phyloP scores from a whole-genome alignment of 1,284 basidiomycete genomes.

The Rhodotorula glutinis region DNA sequence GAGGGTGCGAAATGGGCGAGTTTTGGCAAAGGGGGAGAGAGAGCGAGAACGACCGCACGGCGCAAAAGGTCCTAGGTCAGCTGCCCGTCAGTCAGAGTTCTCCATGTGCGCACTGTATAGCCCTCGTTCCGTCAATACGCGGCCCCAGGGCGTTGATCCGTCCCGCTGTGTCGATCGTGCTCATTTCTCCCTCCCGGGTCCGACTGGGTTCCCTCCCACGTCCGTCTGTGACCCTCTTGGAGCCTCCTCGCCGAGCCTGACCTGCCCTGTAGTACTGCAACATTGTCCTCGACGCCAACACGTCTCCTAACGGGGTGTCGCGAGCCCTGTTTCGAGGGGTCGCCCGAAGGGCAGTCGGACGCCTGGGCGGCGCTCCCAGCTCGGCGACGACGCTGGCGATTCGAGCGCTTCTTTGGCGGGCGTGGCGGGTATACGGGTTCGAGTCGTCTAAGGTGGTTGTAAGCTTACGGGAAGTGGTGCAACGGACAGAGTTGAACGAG shows the following conservation, averaged over 20 bases:
- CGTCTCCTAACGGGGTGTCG: too few relatives aligned
- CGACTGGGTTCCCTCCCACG: background rate
- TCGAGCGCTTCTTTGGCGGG: background rate
- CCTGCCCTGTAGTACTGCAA: too few relatives aligned
- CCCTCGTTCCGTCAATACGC: background rate
- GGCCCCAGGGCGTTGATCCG: background rate
- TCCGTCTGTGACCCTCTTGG: background rate
- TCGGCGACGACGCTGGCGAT: background rate
- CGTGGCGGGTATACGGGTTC: background rate
- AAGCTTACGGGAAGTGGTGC: constrained; percentile 13
- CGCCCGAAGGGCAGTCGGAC: too few relatives aligned
- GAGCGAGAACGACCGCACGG: too few relatives aligned
- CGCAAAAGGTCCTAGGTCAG: too few relatives aligned
- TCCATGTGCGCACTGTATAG: background rate
- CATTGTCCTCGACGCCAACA: too few relatives aligned
- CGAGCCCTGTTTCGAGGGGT: too few relatives aligned
- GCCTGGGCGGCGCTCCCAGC: background rate
- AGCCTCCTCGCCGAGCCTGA: too few relatives aligned
- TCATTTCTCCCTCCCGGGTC: background rate
- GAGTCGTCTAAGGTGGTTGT: background rate
- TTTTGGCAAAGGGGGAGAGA: too few relatives aligned
- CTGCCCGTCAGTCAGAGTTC: too few relatives aligned
- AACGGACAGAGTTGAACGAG: constrained; percentile 11
- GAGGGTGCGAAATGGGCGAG: too few relatives aligned
- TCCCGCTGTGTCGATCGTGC: background rate